Percentiles rank a stretch among this genome's conserved stretches.
phyloP scores from a whole-genome alignment of 768 basidiomycete genomes.

The Boletus barrowsii region DNA sequence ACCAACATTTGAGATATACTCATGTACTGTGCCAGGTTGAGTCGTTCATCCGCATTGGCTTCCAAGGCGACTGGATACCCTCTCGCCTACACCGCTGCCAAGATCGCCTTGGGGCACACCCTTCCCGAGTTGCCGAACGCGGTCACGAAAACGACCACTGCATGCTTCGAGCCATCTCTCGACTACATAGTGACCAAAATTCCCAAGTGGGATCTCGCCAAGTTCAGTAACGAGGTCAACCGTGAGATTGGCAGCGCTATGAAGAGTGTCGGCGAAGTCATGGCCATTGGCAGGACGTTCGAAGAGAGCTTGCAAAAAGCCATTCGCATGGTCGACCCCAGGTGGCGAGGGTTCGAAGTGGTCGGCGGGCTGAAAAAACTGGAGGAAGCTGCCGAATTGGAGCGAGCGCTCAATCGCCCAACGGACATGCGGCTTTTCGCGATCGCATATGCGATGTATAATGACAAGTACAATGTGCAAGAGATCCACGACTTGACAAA shows the following conservation, averaged over 20 bases:
- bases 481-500: slow-evolving; percentile 90
- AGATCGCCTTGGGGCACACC: slow-evolving; percentile 96
- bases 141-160: slow-evolving; percentile 98
- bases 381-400: slow-evolving; percentile 62
- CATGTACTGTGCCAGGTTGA: slow-evolving; percentile 42
- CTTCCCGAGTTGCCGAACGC: slow-evolving; percentile 98
- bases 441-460: slow-evolving; percentile 97
- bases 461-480: slow-evolving; percentile 87
- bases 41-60: slow-evolving; percentile 91
- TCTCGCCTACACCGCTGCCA: slow-evolving; percentile 97
- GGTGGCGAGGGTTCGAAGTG: slow-evolving; percentile 96
- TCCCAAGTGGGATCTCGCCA: slow-evolving; percentile 99
- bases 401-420: slow-evolving; percentile 72
- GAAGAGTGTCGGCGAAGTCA: slow-evolving; percentile 99
- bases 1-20: not conserved
- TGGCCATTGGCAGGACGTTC: slow-evolving; percentile 99
- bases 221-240: slow-evolving; percentile 92
- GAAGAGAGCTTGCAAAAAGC: slow-evolving; percentile 99
- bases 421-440: slow-evolving; percentile 97
- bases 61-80: slow-evolving; percentile 99
- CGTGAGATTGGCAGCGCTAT: slow-evolving; percentile 95
- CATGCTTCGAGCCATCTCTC: slow-evolving; percentile 97
- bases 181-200: slow-evolving; percentile 99
- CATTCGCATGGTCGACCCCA: slow-evolving; percentile 94
- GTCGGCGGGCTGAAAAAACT: slow-evolving; percentile 85